phyloP scores from a whole-genome alignment of 805 yeast species.

The Saturnispora ahearnii region DNA sequence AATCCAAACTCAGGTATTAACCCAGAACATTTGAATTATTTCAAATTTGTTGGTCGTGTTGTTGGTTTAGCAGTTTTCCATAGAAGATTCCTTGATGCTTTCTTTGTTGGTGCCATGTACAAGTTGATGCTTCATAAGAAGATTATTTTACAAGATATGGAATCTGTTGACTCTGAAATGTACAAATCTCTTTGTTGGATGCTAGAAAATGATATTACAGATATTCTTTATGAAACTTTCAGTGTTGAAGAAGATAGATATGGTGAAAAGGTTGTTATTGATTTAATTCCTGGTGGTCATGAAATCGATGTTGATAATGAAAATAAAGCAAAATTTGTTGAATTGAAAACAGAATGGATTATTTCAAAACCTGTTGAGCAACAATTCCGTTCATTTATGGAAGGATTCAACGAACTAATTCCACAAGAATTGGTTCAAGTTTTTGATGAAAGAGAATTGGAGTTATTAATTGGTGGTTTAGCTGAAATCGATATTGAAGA shows the following conservation, averaged over 20 bases:
- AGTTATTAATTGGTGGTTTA: slow-evolving; percentile 93
- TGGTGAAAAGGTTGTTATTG: slow-evolving; percentile 85
- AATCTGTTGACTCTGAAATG: slow-evolving; percentile 96
- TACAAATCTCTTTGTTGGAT: slow-evolving; percentile 94
- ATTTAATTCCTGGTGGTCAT: slow-evolving; percentile 81
- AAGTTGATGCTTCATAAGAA: slow-evolving; percentile 95
- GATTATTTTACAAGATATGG: slow-evolving; percentile 94
- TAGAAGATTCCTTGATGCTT: slow-evolving; percentile 93
- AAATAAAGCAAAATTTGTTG: slow-evolving; percentile 91
- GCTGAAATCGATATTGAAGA: slow-evolving; percentile 97
- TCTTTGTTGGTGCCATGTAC: slow-evolving; percentile 95
- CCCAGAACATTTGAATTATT: slow-evolving; percentile 96
- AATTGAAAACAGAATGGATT: slow-evolving; percentile 92
- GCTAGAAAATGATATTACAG: slow-evolving; percentile 87
- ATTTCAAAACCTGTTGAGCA: slow-evolving; percentile 88
- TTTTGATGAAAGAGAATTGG: slow-evolving; percentile 95
- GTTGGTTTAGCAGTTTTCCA: slow-evolving; percentile 98
- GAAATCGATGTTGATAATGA: slow-evolving; percentile 90
- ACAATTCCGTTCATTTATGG: slow-evolving; percentile 92
- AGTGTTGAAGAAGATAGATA: slow-evolving; percentile 83
- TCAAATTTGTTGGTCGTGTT: slow-evolving; percentile 96
- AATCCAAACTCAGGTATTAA: slow-evolving; percentile 95
- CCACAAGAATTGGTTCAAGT: slow-evolving; percentile 96
- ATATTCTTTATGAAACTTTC: slow-evolving; percentile 79
- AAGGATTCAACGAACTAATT: slow-evolving; percentile 93